Percentiles rank a stretch among this genome's conserved stretches.
phyloP scores from a whole-genome alignment of 1,284 basidiomycete genomes.

The Irpex rosettiformis region DNA sequence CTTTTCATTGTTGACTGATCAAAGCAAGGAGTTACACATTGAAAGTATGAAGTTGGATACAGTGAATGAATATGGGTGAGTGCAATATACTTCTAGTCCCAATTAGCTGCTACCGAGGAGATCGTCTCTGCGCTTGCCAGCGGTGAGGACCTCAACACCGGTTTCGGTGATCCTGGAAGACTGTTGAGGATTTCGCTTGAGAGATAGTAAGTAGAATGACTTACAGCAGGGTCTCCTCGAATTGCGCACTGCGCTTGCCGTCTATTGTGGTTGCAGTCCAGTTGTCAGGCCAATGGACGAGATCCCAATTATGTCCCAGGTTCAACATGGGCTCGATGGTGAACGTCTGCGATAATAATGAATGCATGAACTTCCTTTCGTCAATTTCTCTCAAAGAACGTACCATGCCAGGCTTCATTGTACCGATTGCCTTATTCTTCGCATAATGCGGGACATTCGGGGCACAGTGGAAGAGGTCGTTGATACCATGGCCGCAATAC shows the following conservation, averaged over 20 bases:
- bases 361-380: neutral
- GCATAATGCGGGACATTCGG: conserved; percentile 85
- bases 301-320: conserved; percentile 69
- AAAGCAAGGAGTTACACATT: neutral
- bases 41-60: neutral
- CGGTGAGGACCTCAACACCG: conserved; percentile 88
- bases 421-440: conserved; percentile 80
- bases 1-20: neutral
- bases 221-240: conserved; percentile 90
- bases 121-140: conserved; percentile 23
- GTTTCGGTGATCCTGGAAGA: conserved; percentile 80
- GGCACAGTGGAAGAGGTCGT: conserved; percentile 75
- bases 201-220: conserved; percentile 23
- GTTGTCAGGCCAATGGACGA: conserved; percentile 83
- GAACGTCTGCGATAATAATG: conserved; percentile 48
- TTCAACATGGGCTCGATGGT: conserved; percentile 95
- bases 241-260: conserved; percentile 89
- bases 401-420: conserved; percentile 85
- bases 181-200: conserved; percentile 19
- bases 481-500: conserved; percentile 91
- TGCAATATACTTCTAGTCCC: no score
- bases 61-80: no score
- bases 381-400: conserved; percentile 18
- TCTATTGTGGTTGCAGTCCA: conserved; percentile 95
- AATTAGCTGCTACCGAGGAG: conserved; percentile 11